phyloP scores from a whole-genome alignment of 257 asterid species.

The Hygrophila difformis region DNA sequence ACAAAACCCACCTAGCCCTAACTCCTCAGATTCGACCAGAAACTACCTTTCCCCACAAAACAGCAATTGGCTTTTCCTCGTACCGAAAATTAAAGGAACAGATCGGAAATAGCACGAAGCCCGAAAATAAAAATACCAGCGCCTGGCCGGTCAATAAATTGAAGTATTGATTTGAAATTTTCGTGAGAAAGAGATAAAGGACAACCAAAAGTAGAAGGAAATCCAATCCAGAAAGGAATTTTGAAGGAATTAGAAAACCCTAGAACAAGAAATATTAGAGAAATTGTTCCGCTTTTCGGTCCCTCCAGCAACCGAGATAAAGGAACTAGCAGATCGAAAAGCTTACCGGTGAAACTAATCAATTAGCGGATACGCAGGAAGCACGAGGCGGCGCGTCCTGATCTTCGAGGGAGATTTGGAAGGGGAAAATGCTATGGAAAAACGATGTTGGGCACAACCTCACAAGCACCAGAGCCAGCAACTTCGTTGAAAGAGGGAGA shows the following conservation, averaged over 20 bases:
- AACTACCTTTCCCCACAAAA: background rate
- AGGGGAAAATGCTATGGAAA: no score
- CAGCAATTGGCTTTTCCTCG: background rate
- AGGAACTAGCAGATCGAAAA: constrained; percentile 8
- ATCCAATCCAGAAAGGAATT: background rate
- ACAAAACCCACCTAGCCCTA: constrained; percentile 14
- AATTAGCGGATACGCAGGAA: constrained; percentile 8
- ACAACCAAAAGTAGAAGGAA: background rate
- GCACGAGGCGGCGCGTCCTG: constrained; percentile 19
- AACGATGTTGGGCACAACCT: no score
- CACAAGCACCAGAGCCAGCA: no score
- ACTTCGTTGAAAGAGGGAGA: no score
- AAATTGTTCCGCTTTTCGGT: constrained; percentile 8
- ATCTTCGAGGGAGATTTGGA: constrained; percentile 7
- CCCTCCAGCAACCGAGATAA: constrained; percentile 6
- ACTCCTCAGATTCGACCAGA: constrained; percentile 10
- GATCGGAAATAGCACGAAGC: constrained; percentile 22
- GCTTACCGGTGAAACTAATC: constrained; percentile 16
- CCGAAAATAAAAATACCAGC: constrained; percentile 2
- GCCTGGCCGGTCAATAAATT: constrained; percentile 3
- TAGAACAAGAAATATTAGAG: background rate
- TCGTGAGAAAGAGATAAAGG: background rate
- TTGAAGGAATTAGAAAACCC: constrained; percentile 19
- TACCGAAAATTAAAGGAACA: constrained; percentile 3
- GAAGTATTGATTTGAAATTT: background rate